Evolutionary conservation across 2,329 filamentous ascomycete genomes (phyloP), one percentile per base, ranked within the genome.

Genomic region (Fusarium sp.): DNA sequence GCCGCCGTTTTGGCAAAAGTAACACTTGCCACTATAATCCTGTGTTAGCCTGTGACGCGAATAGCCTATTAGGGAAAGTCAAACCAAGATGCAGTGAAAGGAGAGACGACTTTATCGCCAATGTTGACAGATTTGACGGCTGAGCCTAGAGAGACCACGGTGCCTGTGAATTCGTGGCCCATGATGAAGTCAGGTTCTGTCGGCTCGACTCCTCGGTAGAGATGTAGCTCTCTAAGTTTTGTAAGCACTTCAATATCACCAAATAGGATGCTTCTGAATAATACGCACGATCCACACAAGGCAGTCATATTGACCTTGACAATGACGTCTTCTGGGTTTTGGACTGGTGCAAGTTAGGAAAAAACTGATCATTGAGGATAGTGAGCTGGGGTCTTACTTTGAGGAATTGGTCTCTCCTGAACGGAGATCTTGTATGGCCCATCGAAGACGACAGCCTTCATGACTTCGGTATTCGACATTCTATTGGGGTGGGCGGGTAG

Each of bases 361-460:
- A 25, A 25, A 2, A 25, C 9, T 25, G 7, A 11, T 4, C 14
- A 15, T 0, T 8, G 11, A 45, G 14, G 3, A n/a, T n/a, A 25
- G 3, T 33, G 4, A 2, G 8, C 8, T 3, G 4, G 20, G 20
- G 8, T 30, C 52, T 32, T 67, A 78, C 84, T 84, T 68, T 87
- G 85, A 2, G 94, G 94, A 14, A 95, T 84, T 0, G 93, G 93
- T 17, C 92, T 86, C 58, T 96, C 88, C 79, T 97, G 90, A 47
- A 97, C 79, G 1, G 86, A 89, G 51, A 97, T 85, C 74, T 92
- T 88, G 72, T 86, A 84, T 6, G 92, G 90, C 3, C 91, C 93
- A 63, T 95, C 90, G 81, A 97, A 96, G 53, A 97, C 87, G n/a
- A 97, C 92, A 25, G 93, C 93, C 78, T 92, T 92, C 94, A 97